Percentiles rank a stretch among this genome's conserved stretches.
Conservation (phyloP, 352 stramenopile genomes). For the Pythium guiyangense region DNA sequence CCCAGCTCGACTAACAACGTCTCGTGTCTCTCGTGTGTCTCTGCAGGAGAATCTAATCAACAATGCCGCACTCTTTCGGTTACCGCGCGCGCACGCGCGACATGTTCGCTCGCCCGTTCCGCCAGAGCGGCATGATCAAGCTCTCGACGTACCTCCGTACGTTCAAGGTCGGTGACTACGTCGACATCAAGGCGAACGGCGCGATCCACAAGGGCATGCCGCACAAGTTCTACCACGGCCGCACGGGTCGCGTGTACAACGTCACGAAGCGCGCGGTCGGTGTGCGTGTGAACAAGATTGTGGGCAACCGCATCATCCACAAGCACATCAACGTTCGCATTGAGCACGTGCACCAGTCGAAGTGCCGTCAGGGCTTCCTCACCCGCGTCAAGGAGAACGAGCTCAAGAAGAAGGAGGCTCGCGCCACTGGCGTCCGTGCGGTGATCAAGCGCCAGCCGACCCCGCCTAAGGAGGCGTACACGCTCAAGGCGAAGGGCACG, state of each 20-base stretch:
- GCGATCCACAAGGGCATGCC: constrained; percentile 99
- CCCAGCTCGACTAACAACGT: constrained; percentile 16
- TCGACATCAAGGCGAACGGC: constrained; percentile 99
- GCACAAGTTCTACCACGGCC: constrained; percentile 99
- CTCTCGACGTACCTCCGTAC: constrained; percentile 97
- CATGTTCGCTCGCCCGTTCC: constrained; percentile 99
- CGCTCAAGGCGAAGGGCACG: constrained; percentile 88
- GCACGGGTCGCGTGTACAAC: constrained; percentile 99
- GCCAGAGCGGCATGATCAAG: constrained; percentile 94
- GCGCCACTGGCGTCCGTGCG: constrained; percentile 84
- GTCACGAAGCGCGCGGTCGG: constrained; percentile 98
- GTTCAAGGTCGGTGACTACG: constrained; percentile 99
- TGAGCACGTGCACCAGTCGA: constrained; percentile 98
- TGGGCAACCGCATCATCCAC: constrained; percentile 97
- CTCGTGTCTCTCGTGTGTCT: constrained; percentile 5
- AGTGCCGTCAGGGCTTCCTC: constrained; percentile 98
- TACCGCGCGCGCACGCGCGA: constrained; percentile 98
- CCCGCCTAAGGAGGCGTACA: constrained; percentile 95
- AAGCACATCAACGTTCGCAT: constrained; percentile 99
- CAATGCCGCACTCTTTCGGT: constrained; percentile 99
- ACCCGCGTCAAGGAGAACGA: constrained; percentile 98
- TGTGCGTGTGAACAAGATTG: constrained; percentile 99
- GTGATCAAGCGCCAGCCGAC: constrained; percentile 94
- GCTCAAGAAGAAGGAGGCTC: constrained; percentile 95
- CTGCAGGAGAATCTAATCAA: constrained; percentile 38